Evolutionary conservation across 1,284 basidiomycete genomes (phyloP).

Genomic region (Irpex sp.): DNA sequence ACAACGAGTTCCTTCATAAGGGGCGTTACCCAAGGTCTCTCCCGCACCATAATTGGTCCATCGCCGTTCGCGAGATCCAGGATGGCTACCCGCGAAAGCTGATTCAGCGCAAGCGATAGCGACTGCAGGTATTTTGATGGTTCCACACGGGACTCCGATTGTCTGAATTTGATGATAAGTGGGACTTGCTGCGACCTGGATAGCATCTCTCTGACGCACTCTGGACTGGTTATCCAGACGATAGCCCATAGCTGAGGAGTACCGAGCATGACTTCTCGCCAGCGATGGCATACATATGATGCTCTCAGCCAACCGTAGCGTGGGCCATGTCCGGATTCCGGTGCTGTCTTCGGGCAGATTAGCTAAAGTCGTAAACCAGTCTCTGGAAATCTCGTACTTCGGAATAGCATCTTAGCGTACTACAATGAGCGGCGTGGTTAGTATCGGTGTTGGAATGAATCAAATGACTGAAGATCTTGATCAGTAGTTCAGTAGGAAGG

Average conservation of each 20-base stretch:
- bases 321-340: too few relatives aligned
- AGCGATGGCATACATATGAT: conserved; percentile 12
- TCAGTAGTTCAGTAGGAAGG: too few relatives aligned
- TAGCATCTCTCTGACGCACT: background rate
- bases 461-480: too few relatives aligned
- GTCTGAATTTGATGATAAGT: background rate
- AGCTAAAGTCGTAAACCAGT: too few relatives aligned
- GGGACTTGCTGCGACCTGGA: background rate
- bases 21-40: too few relatives aligned
- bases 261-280: conserved; percentile 7
- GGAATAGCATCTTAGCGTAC: too few relatives aligned
- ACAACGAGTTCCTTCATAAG: background rate
- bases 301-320: conserved; percentile 1
- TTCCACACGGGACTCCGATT: background rate
- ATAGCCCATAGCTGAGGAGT: conserved; percentile 5
- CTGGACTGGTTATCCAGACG: background rate
- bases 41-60: background rate
- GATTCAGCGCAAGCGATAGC: background rate
- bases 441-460: too few relatives aligned
- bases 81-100: background rate
- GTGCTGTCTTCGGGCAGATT: too few relatives aligned
- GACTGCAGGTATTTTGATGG: background rate
- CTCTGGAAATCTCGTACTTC: too few relatives aligned
- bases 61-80: background rate
- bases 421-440: too few relatives aligned